phyloP scores from a whole-genome alignment of 495 filamentous ascomycete species.

The Penicillium samsonianum region DNA sequence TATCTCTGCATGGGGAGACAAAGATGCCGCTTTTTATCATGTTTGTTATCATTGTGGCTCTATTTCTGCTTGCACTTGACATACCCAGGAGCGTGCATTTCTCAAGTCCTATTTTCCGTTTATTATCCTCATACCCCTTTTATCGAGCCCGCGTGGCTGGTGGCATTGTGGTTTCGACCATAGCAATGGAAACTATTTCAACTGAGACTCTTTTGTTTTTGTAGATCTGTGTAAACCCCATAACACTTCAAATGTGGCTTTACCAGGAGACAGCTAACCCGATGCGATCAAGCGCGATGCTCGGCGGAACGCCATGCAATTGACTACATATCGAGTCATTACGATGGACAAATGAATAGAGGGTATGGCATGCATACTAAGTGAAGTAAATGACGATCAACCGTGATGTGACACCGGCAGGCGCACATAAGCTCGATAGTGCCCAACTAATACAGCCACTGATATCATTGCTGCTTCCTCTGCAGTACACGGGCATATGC shows the following conservation, averaged over 20 bases:
- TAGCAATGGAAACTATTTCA: slow-evolving; percentile 19
- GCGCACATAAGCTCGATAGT: neutral
- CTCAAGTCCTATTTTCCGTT: slow-evolving; percentile 26
- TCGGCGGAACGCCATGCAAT: neutral
- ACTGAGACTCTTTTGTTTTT: neutral
- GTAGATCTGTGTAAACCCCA: neutral
- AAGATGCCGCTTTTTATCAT: neutral
- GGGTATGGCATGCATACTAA: neutral
- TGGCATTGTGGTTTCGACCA: slow-evolving; percentile 23
- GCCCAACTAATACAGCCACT: neutral
- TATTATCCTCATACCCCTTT: slow-evolving; percentile 21
- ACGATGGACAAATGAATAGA: neutral
- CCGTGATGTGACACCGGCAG: neutral
- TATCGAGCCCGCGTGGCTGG: slow-evolving; percentile 25
- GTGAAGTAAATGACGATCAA: neutral
- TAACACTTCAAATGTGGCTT: neutral
- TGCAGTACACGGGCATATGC: neutral
- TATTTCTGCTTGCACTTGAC: slow-evolving; percentile 20
- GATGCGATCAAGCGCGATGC: neutral
- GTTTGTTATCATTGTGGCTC: slow-evolving; percentile 15
- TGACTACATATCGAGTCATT: neutral
- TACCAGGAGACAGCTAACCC: neutral
- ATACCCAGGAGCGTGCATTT: slow-evolving; percentile 29
- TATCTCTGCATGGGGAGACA: neutral
- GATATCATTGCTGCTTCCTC: slow-evolving; percentile 5